Evolutionary conservation across 371 early-diverging fungal species (phyloP).

Genomic region (Umbelopsis sp.): DNA sequence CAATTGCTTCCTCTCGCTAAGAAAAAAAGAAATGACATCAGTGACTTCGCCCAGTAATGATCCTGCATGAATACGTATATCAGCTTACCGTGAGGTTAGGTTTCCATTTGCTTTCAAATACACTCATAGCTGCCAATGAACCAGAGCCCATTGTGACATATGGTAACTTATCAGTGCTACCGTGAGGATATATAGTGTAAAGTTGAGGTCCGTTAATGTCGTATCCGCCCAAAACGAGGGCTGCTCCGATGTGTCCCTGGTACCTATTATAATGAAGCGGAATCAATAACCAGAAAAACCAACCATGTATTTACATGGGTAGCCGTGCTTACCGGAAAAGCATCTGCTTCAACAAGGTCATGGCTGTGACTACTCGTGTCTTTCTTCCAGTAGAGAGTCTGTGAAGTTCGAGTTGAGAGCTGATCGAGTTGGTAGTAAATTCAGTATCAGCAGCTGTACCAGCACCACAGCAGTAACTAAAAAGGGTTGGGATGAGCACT

Average conservation of each 20-base stretch:
- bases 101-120: slow-evolving; percentile 93
- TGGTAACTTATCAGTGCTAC: slow-evolving; percentile 95
- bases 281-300: slow-evolving; percentile 12
- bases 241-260: slow-evolving; percentile 98
- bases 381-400: slow-evolving; percentile 87
- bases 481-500: neutral
- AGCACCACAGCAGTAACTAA: slow-evolving; percentile 97
- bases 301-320: neutral
- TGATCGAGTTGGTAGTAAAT: slow-evolving; percentile 93
- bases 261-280: slow-evolving; percentile 57
- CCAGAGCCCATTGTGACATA: slow-evolving; percentile 99
- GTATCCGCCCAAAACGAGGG: slow-evolving; percentile 96
- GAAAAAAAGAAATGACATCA: slow-evolving; percentile 16
- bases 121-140: slow-evolving; percentile 96
- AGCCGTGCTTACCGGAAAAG: slow-evolving; percentile 74
- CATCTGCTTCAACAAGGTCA: slow-evolving; percentile 97
- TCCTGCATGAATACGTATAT: neutral
- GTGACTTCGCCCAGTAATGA: too few species aligned
- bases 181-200: slow-evolving; percentile 97
- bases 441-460: slow-evolving; percentile 99
- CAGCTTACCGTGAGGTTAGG: slow-evolving; percentile 76
- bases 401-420: slow-evolving; percentile 94
- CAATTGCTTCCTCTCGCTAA: slow-evolving; percentile 92
- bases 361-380: slow-evolving; percentile 91
- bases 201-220: slow-evolving; percentile 94